Evolutionary conservation across 148 eudicot species (phyloP), one percentile per base, ranked within the genome.

Genomic region (Rhododendron mucronatum): DNA sequence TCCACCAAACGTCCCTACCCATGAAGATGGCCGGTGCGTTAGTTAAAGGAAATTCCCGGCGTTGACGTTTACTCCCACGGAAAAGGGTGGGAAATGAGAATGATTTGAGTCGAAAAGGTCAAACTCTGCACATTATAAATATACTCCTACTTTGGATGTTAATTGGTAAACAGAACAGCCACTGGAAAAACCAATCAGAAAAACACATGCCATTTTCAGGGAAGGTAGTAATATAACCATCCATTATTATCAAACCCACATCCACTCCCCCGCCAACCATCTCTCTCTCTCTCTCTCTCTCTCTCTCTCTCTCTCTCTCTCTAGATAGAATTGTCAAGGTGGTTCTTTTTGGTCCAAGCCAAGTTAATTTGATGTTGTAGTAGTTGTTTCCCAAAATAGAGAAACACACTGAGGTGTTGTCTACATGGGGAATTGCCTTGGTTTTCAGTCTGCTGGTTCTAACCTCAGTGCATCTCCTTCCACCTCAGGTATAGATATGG

Each of bases 341-440:
- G 15, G 85, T n/a, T 6, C 45, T 41, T 44, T 26, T 69, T 30
- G 41, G 11, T 30, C 16, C n/a, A 18, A 41, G 1, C 10, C 74
- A 2, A 7, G n/a, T 67, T 33, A 33, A 33, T 33, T 67, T 67
- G 5, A 11, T 26, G 78, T 26, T 61, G 28, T 45, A 50, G 83
- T 55, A 26, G 0, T 55, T 33, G 15, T 15, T 28, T 26, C 73
- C 57, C 23, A 21, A 59, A 21, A 28, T 41, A 20, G 82, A 50
- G 73, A 57, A 11, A 33, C 45, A 21, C 30, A 11, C 18, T 21
- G 84, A 61, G 84, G 37, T 75, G 0, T 59, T 71, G 76, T 30
- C 28, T 50, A 74, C 9, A 91, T 91, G 92, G 92, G 92, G 15
- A 91, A 89, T 84, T 91, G 92, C 85, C 85, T 89, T 53, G 89